Percentiles rank a stretch among this genome's conserved stretches.
phyloP scores from a whole-genome alignment of 2,329 filamentous ascomycete genomes.

The Talaromyces pinophilus region DNA sequence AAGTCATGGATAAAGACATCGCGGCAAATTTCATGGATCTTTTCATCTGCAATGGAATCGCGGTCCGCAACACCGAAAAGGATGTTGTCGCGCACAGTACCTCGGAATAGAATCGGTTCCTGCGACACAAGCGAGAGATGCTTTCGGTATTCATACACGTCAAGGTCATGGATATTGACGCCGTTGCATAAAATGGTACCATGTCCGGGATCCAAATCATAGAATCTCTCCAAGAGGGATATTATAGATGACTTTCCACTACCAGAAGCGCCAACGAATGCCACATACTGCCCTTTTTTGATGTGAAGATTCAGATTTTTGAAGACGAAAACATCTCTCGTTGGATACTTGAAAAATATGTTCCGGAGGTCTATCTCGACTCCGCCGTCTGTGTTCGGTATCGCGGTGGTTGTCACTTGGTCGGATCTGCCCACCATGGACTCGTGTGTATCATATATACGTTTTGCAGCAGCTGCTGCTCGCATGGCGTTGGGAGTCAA shows the following conservation, averaged over 20 bases:
- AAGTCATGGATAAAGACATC: slow-evolving; percentile 96
- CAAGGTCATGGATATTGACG: slow-evolving; percentile 70
- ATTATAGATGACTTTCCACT: slow-evolving; percentile 52
- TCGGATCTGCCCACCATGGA: not conserved
- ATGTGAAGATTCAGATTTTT: slow-evolving; percentile 38
- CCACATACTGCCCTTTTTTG: slow-evolving; percentile 72
- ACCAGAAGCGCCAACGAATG: slow-evolving; percentile 57
- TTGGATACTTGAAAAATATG: slow-evolving; percentile 42
- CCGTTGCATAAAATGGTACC: slow-evolving; percentile 76
- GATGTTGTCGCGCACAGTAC: slow-evolving; percentile 87
- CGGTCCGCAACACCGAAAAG: slow-evolving; percentile 72
- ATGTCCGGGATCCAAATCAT: slow-evolving; percentile 65
- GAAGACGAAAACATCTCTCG: slow-evolving; percentile 35
- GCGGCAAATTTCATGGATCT: slow-evolving; percentile 62
- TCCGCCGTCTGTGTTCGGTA: slow-evolving; percentile 4
- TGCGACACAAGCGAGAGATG: slow-evolving; percentile 80
- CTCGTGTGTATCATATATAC: slow-evolving; percentile 33
- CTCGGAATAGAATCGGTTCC: slow-evolving; percentile 86
- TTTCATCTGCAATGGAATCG: slow-evolving; percentile 59
- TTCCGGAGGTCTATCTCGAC: slow-evolving; percentile 37
- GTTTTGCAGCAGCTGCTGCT: slow-evolving; percentile 40
- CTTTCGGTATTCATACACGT: slow-evolving; percentile 77
- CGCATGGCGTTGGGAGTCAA: slow-evolving; percentile 41
- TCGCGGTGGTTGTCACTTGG: not conserved
- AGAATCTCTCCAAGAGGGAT: slow-evolving; percentile 57